Base-by-base conservation (phyloP, 2,329 filamentous ascomycete genomes). In the Penicillium sp. region DNA sequence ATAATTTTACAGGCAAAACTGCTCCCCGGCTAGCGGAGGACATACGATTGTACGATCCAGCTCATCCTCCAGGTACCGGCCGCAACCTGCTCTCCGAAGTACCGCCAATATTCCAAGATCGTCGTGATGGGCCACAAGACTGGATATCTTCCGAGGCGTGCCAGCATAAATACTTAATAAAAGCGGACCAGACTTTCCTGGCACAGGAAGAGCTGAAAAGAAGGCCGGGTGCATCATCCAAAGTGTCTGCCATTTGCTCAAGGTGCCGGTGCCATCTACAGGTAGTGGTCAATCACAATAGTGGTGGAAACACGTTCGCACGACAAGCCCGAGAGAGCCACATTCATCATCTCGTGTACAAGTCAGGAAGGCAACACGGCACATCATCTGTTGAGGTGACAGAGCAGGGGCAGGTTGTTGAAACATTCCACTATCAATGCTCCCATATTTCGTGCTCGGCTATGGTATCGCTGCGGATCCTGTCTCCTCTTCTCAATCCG, bases 191-290 rank as follows among this genome's bases (percentile, higher is more conserved):
- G 67, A 83, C 80, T 49, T 67, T 73, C 29, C 65, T 79, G 24
- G 76, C 79, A 6, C 65, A 67, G 10, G 66, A 74, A 41, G 72
- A 72, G 16, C 67, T 72, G 46, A 66, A 64, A 53, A 70, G 70
- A 42, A 63, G 51, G 16, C 67, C 71, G 10, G 76, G 79, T 51
- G 76, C 77, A 2, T 65, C 76, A 43, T 84, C 81, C 65, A 83
- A 79, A 59, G 74, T 86, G 26, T 80, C 85, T 15, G 78, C 84
- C 3, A 78, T 84, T 58, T 89, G 86, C 69, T 71, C 76, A 51
- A 76, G 74, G 53, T 89, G 86, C 65, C 80, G 83, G 47, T 77
- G 78, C 63, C 85, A 89, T 69, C 72, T 87, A 41, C 78, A 84
- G 58, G 65, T 89, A 21, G 71, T 73, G 10, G 76, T 86, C 31